These are phyloP conservation scores for Rhizoclosmatium sp. DNA, from an alignment of 192 early-diverging fungal species.

Conservation along the genomic window DNA sequence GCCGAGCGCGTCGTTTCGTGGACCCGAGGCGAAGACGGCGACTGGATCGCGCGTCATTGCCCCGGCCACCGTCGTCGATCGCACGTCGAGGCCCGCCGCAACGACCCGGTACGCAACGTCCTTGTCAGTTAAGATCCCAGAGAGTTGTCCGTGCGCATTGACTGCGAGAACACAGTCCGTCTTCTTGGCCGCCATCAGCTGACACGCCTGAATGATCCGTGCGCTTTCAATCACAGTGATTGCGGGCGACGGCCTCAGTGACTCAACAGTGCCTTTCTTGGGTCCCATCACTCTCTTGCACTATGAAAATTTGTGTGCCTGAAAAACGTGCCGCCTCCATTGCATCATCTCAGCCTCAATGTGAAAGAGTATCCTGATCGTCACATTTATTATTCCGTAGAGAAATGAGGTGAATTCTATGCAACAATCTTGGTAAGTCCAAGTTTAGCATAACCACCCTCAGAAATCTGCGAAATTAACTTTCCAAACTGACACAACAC, in stretches of 20 bases:
- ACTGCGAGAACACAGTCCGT: conserved; percentile 94
- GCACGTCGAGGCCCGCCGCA: conserved; percentile 67
- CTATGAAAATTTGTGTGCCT: background rate
- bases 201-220: conserved; percentile 55
- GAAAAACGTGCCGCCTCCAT: background rate
- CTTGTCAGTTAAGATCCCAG: conserved; percentile 98
- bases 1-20: conserved; percentile 56
- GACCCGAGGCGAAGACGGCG: conserved; percentile 74
- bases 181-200: conserved; percentile 93
- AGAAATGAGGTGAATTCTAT: too few relatives aligned
- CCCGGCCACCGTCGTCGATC: conserved; percentile 70
- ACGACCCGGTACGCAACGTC: conserved; percentile 98
- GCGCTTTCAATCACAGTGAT: conserved; percentile 72
- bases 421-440: too few relatives aligned
- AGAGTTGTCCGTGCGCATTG: conserved; percentile 88
- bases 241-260: conserved; percentile 83
- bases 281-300: background rate
- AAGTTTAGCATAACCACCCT: too few relatives aligned
- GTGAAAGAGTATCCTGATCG: too few relatives aligned
- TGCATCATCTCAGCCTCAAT: background rate
- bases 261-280: conserved; percentile 85
- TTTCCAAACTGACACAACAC: background rate
- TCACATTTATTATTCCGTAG: too few relatives aligned
- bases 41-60: conserved; percentile 94
- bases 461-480: background rate